Percentiles rank a stretch among this genome's conserved stretches.
Evolutionary conservation across 75 land plant species (phyloP).

Genomic region (Pinus taeda): DNA sequence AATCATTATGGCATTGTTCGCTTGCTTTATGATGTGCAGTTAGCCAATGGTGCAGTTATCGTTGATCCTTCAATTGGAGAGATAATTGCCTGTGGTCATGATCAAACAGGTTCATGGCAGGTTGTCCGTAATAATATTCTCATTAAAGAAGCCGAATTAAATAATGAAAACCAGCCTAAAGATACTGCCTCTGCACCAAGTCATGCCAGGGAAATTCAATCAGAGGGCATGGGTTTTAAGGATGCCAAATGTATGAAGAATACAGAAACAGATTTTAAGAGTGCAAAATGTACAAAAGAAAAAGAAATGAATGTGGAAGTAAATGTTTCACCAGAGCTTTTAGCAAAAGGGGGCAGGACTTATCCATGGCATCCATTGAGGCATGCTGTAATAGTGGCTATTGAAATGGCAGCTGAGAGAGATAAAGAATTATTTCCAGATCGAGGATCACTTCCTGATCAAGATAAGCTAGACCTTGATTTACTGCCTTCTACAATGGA

Average conservation of each 20-base stretch:
- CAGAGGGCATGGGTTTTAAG: background rate
- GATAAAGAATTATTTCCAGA: slow-evolving; percentile 54
- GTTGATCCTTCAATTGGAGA: slow-evolving; percentile 71
- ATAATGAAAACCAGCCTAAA: background rate
- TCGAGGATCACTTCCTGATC: background rate
- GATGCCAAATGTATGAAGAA: background rate
- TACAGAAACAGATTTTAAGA: background rate
- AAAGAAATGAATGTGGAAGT: slow-evolving; percentile 4
- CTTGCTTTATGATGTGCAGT: slow-evolving; percentile 41
- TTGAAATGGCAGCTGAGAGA: slow-evolving; percentile 77
- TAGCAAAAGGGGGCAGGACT: background rate
- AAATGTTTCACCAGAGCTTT: background rate
- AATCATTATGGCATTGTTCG: too few relatives aligned
- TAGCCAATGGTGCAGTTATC: slow-evolving; percentile 82
- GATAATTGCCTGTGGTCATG: slow-evolving; percentile 67
- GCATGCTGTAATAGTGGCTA: slow-evolving; percentile 94
- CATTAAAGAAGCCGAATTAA: background rate
- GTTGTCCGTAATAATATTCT: slow-evolving; percentile 2
- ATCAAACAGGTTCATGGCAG: slow-evolving; percentile 41
- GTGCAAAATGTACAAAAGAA: background rate
- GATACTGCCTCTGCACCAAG: background rate
- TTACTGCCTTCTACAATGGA: background rate
- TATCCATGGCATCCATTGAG: slow-evolving; percentile 72
- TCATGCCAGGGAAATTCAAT: background rate
- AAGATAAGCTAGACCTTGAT: background rate